Percentiles rank a stretch among this genome's conserved stretches.
phyloP scores from a whole-genome alignment of 139 green algal species.

The Chlamydomonas sphaeroides region DNA sequence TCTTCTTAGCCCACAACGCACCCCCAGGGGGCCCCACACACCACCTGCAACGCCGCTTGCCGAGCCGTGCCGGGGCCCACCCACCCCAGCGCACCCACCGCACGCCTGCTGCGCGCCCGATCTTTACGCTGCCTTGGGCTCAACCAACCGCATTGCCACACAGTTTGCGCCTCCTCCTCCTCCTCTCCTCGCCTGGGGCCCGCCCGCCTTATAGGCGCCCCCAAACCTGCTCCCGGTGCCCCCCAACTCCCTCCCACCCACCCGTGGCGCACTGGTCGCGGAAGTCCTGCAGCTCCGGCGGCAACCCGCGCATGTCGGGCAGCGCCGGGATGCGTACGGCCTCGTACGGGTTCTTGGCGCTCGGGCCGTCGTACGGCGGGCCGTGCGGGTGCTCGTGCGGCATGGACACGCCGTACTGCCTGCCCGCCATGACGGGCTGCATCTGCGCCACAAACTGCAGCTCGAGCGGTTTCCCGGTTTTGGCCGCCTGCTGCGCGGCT shows the following conservation, averaged over 20 bases:
- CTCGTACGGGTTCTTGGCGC: constrained; percentile 26
- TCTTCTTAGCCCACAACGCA: too few species aligned
- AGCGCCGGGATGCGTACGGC: constrained; percentile 34
- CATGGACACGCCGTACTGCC: constrained; percentile 16
- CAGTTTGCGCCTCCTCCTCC: too few species aligned
- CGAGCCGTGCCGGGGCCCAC: too few species aligned
- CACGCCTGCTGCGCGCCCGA: too few species aligned
- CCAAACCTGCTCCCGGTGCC: too few species aligned
- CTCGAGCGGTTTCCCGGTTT: not conserved
- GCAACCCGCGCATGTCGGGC: constrained; percentile 28
- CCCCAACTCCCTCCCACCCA: not conserved
- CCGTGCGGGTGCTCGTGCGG: constrained; percentile 31
- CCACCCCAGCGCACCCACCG: too few species aligned
- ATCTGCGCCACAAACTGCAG: constrained; percentile 30
- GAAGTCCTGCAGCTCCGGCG: constrained; percentile 46
- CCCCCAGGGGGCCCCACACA: too few species aligned
- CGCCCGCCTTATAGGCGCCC: too few species aligned
- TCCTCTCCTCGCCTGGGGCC: too few species aligned
- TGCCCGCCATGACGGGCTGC: not conserved
- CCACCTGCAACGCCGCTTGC: too few species aligned
- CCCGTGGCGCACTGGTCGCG: constrained; percentile 48
- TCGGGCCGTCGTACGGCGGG: not conserved
- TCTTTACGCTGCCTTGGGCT: too few species aligned
- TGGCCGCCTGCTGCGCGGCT: constrained; percentile 2
- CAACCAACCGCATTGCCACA: too few species aligned